A percentile compares a stretch with the other conserved stretches of the same genome.
phyloP scores from a whole-genome alignment of 1,139 yeast species.

The Hemisphaericaspora xylofermentans region DNA sequence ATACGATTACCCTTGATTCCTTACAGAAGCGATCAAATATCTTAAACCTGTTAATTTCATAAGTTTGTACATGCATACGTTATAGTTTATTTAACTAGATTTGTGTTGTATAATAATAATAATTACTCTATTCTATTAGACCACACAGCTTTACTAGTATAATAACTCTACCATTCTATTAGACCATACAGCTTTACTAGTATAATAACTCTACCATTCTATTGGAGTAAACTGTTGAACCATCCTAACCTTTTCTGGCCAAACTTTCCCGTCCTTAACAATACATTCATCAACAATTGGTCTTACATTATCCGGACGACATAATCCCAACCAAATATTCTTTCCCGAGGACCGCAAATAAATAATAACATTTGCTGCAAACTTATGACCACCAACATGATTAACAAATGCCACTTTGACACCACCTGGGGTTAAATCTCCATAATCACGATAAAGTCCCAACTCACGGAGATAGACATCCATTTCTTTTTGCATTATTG shows the following conservation, averaged over 20 bases:
- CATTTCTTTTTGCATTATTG: slow-evolving; percentile 80
- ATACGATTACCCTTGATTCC: slow-evolving; percentile 39
- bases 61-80: background rate
- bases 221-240: slow-evolving; percentile 54
- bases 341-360: slow-evolving; percentile 67
- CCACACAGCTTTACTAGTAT: no score
- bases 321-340: slow-evolving; percentile 84
- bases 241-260: slow-evolving; percentile 68
- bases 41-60: slow-evolving; percentile 32
- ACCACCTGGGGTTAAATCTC: slow-evolving; percentile 74
- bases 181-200: slow-evolving; percentile 47
- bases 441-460: slow-evolving; percentile 69
- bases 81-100: background rate
- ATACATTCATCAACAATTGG: slow-evolving; percentile 77
- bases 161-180: background rate
- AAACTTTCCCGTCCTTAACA: slow-evolving; percentile 60
- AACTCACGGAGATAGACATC: slow-evolving; percentile 69
- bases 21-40: slow-evolving; percentile 51
- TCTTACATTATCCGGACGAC: slow-evolving; percentile 71
- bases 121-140: background rate
- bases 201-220: slow-evolving; percentile 47
- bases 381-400: slow-evolving; percentile 96
- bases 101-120: no score
- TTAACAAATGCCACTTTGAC: slow-evolving; percentile 67
- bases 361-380: slow-evolving; percentile 81